Conservation (phyloP, 805 yeast species). For the Clavispora carvajalis region DNA sequence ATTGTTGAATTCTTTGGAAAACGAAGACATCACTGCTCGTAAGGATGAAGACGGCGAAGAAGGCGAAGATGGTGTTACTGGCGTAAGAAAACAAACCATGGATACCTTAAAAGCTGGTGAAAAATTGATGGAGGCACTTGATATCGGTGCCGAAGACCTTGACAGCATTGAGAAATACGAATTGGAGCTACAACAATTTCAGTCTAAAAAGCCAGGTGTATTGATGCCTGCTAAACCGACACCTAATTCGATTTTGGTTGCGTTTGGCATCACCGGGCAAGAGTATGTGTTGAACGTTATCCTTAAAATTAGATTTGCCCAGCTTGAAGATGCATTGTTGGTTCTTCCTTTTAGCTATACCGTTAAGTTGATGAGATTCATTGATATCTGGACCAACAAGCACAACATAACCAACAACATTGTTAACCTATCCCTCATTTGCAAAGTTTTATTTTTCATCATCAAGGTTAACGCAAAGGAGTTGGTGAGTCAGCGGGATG, state of each 20-base stretch:
- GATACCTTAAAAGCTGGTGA: slow-evolving; percentile 96
- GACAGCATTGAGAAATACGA: slow-evolving; percentile 50
- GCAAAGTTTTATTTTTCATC: slow-evolving; percentile 72
- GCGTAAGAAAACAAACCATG: slow-evolving; percentile 75
- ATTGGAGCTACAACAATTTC: slow-evolving; percentile 29
- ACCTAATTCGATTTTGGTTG: slow-evolving; percentile 67
- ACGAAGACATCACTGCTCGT: slow-evolving; percentile 28
- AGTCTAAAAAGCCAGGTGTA: slow-evolving; percentile 37
- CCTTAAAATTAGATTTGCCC: slow-evolving; percentile 69
- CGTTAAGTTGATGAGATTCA: slow-evolving; percentile 60
- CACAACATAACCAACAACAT: slow-evolving; percentile 36
- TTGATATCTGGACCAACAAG: slow-evolving; percentile 65
- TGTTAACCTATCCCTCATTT: slow-evolving; percentile 56
- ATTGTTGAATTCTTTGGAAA: slow-evolving; percentile 66
- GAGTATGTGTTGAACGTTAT: slow-evolving; percentile 73
- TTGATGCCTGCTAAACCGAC: slow-evolving; percentile 56
- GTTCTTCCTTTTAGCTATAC: slow-evolving; percentile 89
- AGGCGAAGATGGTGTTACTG: slow-evolving; percentile 51
- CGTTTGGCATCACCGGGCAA: slow-evolving; percentile 66
- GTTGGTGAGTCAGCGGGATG: slow-evolving; percentile 64
- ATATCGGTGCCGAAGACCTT: slow-evolving; percentile 70
- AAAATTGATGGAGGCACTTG: slow-evolving; percentile 85
- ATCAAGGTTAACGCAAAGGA: slow-evolving; percentile 74
- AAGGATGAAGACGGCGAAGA: slow-evolving; percentile 29
- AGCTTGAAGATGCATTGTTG: slow-evolving; percentile 86